Conservation (phyloP, 176 grass and related monocot species). For the Themeda triandra region DNA sequence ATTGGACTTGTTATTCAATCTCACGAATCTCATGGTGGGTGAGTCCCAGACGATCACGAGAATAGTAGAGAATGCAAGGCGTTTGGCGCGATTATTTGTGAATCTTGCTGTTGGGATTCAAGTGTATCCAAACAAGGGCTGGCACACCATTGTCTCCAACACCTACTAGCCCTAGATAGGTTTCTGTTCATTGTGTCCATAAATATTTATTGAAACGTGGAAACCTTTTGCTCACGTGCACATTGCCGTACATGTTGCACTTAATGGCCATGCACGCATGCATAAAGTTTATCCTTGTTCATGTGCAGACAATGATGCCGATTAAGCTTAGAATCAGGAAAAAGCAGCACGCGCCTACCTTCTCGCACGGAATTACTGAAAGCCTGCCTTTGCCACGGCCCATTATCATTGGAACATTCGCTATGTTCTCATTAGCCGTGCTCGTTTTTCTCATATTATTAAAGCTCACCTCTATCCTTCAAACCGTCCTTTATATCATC, state of each 20-base stretch:
- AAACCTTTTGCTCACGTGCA: not conserved
- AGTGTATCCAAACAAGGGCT: no score
- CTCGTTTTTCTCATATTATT: not conserved
- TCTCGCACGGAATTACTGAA: not conserved
- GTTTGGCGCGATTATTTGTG: no score
- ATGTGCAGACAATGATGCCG: not conserved
- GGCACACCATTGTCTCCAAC: no score
- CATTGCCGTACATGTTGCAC: not conserved
- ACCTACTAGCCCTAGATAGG: not conserved
- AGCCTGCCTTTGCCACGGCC: not conserved
- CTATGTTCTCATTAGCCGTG: not conserved
- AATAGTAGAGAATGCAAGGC: no score
- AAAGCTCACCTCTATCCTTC: not conserved
- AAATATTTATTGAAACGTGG: not conserved
- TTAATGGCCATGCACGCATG: constrained; percentile 3
- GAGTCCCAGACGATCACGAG: no score
- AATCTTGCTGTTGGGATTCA: not conserved
- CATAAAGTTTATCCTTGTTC: not conserved
- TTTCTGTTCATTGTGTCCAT: not conserved
- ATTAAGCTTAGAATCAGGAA: not conserved
- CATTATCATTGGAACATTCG: not conserved
- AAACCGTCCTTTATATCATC: no score
- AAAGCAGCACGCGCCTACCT: constrained; percentile 1
- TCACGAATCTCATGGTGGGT: no score
- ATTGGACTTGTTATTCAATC: no score